phyloP scores from a whole-genome alignment of 169 alveolate genomes.

The Eimeria necatrix region DNA sequence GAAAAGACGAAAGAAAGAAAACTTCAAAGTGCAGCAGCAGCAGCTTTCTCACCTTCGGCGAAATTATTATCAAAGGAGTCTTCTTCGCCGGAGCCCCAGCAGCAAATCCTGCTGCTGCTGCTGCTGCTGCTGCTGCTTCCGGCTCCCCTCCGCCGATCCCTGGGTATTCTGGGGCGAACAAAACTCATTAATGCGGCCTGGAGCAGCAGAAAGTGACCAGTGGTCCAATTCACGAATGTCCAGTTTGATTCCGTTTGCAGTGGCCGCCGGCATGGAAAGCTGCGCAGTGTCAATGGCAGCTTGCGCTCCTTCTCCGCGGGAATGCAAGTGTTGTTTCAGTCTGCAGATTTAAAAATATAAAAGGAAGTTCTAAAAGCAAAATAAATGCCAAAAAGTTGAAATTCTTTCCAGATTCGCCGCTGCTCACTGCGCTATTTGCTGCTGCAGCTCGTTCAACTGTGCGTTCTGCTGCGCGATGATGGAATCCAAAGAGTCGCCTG shows the following conservation, averaged over 20 bases:
- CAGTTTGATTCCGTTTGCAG: background rate
- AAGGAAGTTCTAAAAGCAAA: background rate
- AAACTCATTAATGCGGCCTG: background rate
- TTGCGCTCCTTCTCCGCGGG: conserved; percentile 11
- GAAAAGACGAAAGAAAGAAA: too few relatives aligned
- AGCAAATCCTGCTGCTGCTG: conserved; percentile 22
- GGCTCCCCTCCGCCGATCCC: conserved; percentile 9
- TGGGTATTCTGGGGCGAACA: background rate
- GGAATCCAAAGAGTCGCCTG: background rate
- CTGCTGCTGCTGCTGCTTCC: conserved; percentile 34
- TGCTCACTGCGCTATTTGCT: conserved; percentile 31
- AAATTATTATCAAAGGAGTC: conserved; percentile 63
- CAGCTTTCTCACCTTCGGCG: conserved; percentile 48
- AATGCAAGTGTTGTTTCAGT: background rate
- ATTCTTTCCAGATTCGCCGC: too few relatives aligned
- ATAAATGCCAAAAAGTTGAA: too few relatives aligned
- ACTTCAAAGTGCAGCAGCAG: too few relatives aligned
- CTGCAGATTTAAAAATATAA: background rate
- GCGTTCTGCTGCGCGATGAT: conserved; percentile 39
- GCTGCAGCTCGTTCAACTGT: conserved; percentile 19
- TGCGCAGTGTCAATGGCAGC: conserved; percentile 13
- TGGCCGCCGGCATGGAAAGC: conserved; percentile 35
- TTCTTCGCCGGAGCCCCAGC: conserved; percentile 17
- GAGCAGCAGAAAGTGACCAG: background rate
- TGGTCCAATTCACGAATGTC: background rate